Evolutionary conservation across 2,329 filamentous ascomycete genomes (phyloP), one percentile per base, ranked within the genome.

Genomic region (Penicillium sp.): DNA sequence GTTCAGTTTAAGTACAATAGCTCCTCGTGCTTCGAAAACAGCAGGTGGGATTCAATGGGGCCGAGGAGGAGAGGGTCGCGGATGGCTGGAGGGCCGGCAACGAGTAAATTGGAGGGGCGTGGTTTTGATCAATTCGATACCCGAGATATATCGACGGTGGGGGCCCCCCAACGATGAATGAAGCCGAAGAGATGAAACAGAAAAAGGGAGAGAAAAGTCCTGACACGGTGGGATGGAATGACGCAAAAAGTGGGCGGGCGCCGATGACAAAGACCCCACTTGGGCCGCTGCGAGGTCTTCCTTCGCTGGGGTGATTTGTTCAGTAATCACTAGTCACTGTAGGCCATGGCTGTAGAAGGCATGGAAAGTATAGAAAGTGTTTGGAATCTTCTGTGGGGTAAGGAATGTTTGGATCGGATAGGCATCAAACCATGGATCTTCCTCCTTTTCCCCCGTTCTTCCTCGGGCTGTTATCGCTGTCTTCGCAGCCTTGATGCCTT

Each of bases 71-170:
- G 38, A 44, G 31, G 42, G 41, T 20, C 18, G 3, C 24, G 20
- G 13, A 44, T 36, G 38, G 22, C 31, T 3, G 14, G 14, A 36
- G 33, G 8, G 16, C 11, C 5, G 40, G 18, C 27, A 27, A 13
- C 28, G 11, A 38, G 52, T 46, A 51, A 42, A 51, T 51, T 55
- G 44, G 24, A 44, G 28, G 41, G 44, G 40, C 20, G n/a, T 30
- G 36, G 10, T 8, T 13, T 46, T 44, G 52, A 55, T 51, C 52
- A 55, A 55, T 51, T 51, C 48, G 48, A 55, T 35, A 48, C 48
- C 48, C 36, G 42, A 13, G 30, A 18, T 2, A 13, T 27, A 25
- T 31, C 14, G 18, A 33, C 40, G 46, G 27, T 36, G 48, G 28
- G 22, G 25, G 35, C n/a, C 42, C 27, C 42, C 25, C 28, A 47